Conservation (phyloP, 2,329 filamentous ascomycete species). For the Aspergillus sp. region DNA sequence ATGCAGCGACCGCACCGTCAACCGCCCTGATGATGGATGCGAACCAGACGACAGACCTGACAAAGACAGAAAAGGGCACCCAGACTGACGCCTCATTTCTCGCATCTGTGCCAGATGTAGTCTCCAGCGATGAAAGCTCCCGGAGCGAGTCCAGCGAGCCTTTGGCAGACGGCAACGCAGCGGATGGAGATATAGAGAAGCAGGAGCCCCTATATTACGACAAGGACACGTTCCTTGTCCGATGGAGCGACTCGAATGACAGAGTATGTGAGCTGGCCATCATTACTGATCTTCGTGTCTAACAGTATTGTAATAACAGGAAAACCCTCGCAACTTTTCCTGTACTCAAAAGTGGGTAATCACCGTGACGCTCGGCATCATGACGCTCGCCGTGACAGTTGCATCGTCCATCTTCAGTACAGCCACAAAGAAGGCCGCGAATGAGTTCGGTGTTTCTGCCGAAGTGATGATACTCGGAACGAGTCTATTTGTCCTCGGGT, state of each 20-base stretch:
- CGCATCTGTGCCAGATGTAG: too few species aligned
- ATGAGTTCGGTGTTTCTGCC: conserved; percentile 36
- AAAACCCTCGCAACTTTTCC: conserved; percentile 20
- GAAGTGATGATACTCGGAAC: conserved; percentile 44
- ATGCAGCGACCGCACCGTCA: not conserved
- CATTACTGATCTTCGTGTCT: too few species aligned
- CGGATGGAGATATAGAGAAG: not conserved
- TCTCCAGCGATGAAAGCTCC: too few species aligned
- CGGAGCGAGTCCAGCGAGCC: not conserved
- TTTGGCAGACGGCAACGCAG: not conserved
- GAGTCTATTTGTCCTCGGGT: conserved; percentile 41
- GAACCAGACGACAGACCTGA: not conserved
- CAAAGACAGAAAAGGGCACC: not conserved
- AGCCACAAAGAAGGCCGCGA: conserved; percentile 32
- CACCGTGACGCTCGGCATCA: conserved; percentile 31
- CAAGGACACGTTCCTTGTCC: not conserved
- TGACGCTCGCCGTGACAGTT: conserved; percentile 42
- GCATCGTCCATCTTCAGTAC: conserved; percentile 39
- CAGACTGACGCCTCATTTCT: not conserved
- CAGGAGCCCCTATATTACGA: not conserved
- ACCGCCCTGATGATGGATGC: not conserved
- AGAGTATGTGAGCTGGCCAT: not conserved
- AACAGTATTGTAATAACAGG: too few species aligned
- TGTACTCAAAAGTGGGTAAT: conserved; percentile 31
- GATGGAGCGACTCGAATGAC: not conserved